Base-by-base conservation (phyloP, 805 yeast species). In the Blastobotrys americana region DNA sequence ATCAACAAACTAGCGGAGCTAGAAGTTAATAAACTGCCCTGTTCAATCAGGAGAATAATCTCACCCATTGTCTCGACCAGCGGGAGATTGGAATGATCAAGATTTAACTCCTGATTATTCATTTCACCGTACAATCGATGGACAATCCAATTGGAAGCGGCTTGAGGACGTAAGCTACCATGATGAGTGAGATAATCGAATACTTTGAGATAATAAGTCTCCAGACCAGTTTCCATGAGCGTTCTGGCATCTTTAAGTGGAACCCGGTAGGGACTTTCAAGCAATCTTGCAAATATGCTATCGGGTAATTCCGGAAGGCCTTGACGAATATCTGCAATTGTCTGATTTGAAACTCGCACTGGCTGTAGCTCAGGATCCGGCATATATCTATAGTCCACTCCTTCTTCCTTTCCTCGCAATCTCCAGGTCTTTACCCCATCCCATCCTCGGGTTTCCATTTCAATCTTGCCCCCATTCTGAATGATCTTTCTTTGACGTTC, bases 371-470 rank as follows among this genome's bases (percentile, higher is more conserved):
- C 98, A 1, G 94, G 85, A 60, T 93, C 98, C 0, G 97, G 96
- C 73, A 90, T 82, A 59, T 88, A 93, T 55, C 97, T 70, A 63
- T 93, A 93, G 62, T 93, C 98, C 9, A 84, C 73, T 0, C 85
- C 75, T 34, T 76, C 75, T 60, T 90, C 97, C 56, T 93, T 93
- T 3, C 76, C 70, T 58, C 98, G 75, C 41, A 83, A 65, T 41
- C 74, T 71, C 37, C 73, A 69, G 0, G 97, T 90, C 35, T 69
- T 66, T 2, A 63, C 63, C 2, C 96, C 97, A 55, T 82, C 81
- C 96, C 97, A 93, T 16, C 96, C 93, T 57, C 97, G 73, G 0
- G 98, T 93, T 56, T 89, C 95, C 4, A 67, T 56, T n/a, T 53
- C 51, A 1, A 64, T 60, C 3, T 52, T 52, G 31, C 59, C 54